Evolutionary conservation across 2,329 filamentous ascomycete genomes (phyloP).

Genomic region (Teratosphaeria nubilosa): DNA sequence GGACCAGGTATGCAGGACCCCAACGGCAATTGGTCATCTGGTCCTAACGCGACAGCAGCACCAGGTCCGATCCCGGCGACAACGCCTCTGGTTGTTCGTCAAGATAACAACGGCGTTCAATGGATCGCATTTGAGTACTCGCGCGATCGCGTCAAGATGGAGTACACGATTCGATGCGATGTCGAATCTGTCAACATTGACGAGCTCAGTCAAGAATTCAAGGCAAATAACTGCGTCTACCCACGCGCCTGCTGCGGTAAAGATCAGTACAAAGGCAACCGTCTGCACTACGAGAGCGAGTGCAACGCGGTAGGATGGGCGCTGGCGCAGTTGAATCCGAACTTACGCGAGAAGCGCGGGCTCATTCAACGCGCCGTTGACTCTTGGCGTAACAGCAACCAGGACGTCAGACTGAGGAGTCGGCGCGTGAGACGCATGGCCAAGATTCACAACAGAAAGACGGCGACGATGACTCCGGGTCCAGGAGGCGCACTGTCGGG

Average conservation of each 20-base stretch:
- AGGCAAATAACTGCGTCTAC: conserved; percentile 96
- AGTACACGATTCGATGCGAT: conserved; percentile 96
- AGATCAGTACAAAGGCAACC: conserved; percentile 92
- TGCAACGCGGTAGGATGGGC: conserved; percentile 99
- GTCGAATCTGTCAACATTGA: conserved; percentile 94
- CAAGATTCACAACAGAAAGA: conserved; percentile 72
- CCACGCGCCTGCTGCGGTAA: conserved; percentile 89
- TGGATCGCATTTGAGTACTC: conserved; percentile 99
- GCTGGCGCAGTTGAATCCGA: conserved; percentile 82
- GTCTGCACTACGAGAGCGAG: conserved; percentile 92
- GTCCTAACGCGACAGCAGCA: conserved; percentile 78
- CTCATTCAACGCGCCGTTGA: conserved; percentile 95
- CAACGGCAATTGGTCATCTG: conserved; percentile 24
- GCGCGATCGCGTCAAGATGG: conserved; percentile 94
- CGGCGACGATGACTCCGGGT: conserved; percentile 13
- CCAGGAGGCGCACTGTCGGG: conserved; percentile 51
- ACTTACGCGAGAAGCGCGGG: conserved; percentile 83
- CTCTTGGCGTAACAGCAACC: conserved; percentile 98
- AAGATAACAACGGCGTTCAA: conserved; percentile 93
- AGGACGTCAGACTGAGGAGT: conserved; percentile 83
- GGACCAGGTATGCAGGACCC: conserved; percentile 18
- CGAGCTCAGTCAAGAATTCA: conserved; percentile 76
- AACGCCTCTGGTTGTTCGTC: conserved; percentile 83
- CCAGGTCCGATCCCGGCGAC: conserved; percentile 95
- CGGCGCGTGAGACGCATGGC: conserved; percentile 88